Conservation (phyloP, 352 stramenopile genomes). For the Elongisporangium undulatum region DNA sequence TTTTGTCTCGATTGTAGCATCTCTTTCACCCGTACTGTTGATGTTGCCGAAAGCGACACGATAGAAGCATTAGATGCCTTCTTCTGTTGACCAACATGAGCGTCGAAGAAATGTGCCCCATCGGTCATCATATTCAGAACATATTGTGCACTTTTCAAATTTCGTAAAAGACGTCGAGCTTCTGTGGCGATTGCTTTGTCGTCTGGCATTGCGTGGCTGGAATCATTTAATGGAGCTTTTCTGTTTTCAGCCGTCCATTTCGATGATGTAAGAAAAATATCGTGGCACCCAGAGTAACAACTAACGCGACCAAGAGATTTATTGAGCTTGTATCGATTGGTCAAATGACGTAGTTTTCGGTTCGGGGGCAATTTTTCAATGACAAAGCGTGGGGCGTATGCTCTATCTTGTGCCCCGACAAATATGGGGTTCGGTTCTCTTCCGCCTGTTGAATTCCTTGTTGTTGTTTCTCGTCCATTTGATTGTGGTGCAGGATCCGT, state of each 20-base stretch:
- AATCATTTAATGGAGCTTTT: background rate
- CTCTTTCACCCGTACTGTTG: constrained; percentile 18
- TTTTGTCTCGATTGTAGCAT: constrained; percentile 40
- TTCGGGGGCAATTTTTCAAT: constrained; percentile 48
- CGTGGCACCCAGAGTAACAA: constrained; percentile 38
- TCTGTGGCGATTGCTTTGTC: constrained; percentile 25
- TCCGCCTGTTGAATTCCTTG: background rate
- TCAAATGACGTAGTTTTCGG: constrained; percentile 29
- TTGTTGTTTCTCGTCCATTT: background rate
- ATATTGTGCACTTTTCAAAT: constrained; percentile 50
- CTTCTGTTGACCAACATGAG: constrained; percentile 25
- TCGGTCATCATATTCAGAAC: constrained; percentile 64
- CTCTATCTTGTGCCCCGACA: constrained; percentile 1
- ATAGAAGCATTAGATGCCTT: background rate
- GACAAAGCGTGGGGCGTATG: constrained; percentile 17
- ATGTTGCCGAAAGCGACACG: constrained; percentile 6
- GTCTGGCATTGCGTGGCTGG: constrained; percentile 1
- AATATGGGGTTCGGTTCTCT: background rate
- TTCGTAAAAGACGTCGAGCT: constrained; percentile 50
- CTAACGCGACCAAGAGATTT: constrained; percentile 42
- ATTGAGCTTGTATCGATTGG: constrained; percentile 27
- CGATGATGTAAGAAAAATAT: constrained; percentile 6
- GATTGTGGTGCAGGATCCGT: background rate
- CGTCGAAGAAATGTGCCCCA: constrained; percentile 68
- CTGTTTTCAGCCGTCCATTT: background rate